phyloP scores from a whole-genome alignment of 768 basidiomycete species.

The Cantharellus anzutake region DNA sequence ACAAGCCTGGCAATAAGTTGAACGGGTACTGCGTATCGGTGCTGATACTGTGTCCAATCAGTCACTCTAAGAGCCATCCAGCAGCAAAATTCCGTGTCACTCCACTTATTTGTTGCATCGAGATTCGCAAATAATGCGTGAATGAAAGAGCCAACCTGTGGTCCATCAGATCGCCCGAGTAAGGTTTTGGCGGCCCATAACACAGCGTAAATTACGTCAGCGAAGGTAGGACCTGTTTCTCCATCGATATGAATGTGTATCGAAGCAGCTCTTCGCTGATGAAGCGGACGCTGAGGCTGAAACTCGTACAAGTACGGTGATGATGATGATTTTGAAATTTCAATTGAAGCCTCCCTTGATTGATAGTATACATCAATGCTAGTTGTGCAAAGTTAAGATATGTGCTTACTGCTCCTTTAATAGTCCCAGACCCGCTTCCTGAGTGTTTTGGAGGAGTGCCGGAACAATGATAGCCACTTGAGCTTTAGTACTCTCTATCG shows the following conservation, averaged over 20 bases:
- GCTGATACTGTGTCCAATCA: constrained; percentile 88
- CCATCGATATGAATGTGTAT: constrained; percentile 81
- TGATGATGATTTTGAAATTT: constrained; percentile 12
- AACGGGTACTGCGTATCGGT: constrained; percentile 78
- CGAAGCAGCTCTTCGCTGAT: constrained; percentile 72
- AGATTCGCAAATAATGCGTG: constrained; percentile 54
- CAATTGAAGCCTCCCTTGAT: neutral
- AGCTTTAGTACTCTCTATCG: constrained; percentile 45
- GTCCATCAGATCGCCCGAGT: constrained; percentile 54
- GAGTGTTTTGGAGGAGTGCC: constrained; percentile 48
- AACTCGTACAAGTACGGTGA: constrained; percentile 65
- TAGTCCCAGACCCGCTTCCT: constrained; percentile 36
- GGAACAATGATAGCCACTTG: constrained; percentile 55
- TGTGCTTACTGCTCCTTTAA: constrained; percentile 50
- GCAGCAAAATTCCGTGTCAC: constrained; percentile 45
- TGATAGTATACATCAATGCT: constrained; percentile 22
- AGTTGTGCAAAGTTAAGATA: too few relatives aligned
- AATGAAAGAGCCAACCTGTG: constrained; percentile 53
- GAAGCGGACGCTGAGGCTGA: constrained; percentile 45
- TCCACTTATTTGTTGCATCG: constrained; percentile 38
- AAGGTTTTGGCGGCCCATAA: constrained; percentile 54
- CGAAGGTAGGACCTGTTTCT: constrained; percentile 57
- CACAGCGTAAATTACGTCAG: constrained; percentile 57
- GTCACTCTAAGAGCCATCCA: constrained; percentile 64
- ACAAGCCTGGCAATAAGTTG: constrained; percentile 62